Base-by-base conservation (phyloP, 345 rosid genomes). In the Microcos paniculata region DNA sequence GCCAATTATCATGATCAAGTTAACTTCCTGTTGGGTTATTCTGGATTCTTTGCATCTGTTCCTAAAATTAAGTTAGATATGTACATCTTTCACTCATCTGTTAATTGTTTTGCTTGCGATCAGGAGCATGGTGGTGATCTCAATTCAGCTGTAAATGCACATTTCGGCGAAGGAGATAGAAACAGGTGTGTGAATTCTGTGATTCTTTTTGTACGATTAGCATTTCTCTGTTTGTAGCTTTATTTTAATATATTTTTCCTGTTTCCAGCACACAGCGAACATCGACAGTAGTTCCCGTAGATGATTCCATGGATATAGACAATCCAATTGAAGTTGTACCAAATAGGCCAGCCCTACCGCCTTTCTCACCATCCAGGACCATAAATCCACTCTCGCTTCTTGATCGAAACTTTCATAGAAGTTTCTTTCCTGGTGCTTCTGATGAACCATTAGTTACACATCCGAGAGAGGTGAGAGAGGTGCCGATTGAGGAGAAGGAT, bases 61-160 rank as follows among this genome's bases (percentile, higher is more conserved):
- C 40, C 63, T 59, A 23, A 70, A 76, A 35, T 49, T 6, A 21
- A 13, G 51, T 62, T 58, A 52, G 18, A 11, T 43, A 72, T 30
- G 28, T 75, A 19, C 42, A 21, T n/a, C 33, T 53, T 77, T 75
- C 40, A 80, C 72, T 75, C 40, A 62, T 62, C 71, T 70, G n/a
- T 74, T 71, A 31, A 33, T 52, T 9, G 6, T 70, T 57, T 78
- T 76, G 42, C 38, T 73, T 82, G 73, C 62, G 51, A 51, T 76
- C 84, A 96, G 99, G 98, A 92, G 78, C 93, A 96, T 77, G 84
- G 80, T 21, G 97, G 97, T 74, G 96, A 94, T 87, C 94, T 94
- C 72, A 94, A 96, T 88, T 92, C 90, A 76, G 97, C 99, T 67
- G 90, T 96, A 74, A 91, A 96, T 89, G 89, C 97, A 33, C 90